Conservation (phyloP, 2,329 filamentous ascomycete genomes). For the Chaetomiaceae sp. region DNA sequence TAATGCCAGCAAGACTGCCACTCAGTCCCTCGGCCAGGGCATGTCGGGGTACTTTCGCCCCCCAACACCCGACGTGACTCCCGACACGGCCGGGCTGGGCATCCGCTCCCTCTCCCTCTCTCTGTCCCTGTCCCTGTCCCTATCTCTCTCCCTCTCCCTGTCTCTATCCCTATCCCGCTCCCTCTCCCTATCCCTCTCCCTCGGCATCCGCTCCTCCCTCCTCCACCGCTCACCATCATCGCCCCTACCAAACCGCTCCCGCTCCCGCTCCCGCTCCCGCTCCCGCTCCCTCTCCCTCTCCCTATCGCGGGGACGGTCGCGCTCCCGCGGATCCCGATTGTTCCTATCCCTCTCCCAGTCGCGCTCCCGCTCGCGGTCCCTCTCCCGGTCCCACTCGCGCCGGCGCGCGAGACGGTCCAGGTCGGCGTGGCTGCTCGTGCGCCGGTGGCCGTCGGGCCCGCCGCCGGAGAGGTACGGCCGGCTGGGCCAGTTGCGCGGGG, state of each 20-base stretch:
- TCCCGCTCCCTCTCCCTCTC: slow-evolving; percentile 31
- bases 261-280: slow-evolving; percentile 18
- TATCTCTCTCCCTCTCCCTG: not conserved
- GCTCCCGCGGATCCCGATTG: slow-evolving; percentile 26
- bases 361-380: slow-evolving; percentile 8
- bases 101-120: slow-evolving; percentile 30
- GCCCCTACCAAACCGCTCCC: slow-evolving; percentile 21
- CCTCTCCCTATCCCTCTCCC: slow-evolving; percentile 6
- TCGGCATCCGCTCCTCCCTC: slow-evolving; percentile 3
- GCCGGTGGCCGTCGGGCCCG: not conserved
- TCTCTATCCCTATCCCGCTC: slow-evolving; percentile 8
- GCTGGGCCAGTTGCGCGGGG: slow-evolving; percentile 3
- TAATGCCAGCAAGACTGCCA: not conserved
- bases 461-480: not conserved
- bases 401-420: slow-evolving; percentile 1
- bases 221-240: slow-evolving; percentile 8
- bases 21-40: slow-evolving; percentile 24
- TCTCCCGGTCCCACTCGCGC: not conserved
- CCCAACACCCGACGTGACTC: slow-evolving; percentile 29
- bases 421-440: slow-evolving; percentile 11
- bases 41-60: slow-evolving; percentile 35
- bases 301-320: slow-evolving; percentile 28
- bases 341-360: slow-evolving; percentile 29
- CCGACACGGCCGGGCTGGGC: slow-evolving; percentile 30
- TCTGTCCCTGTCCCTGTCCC: slow-evolving; percentile 27